These are phyloP conservation scores for Candida andamanensis DNA, from an alignment of 805 yeast species.

Conservation along the genomic window DNA sequence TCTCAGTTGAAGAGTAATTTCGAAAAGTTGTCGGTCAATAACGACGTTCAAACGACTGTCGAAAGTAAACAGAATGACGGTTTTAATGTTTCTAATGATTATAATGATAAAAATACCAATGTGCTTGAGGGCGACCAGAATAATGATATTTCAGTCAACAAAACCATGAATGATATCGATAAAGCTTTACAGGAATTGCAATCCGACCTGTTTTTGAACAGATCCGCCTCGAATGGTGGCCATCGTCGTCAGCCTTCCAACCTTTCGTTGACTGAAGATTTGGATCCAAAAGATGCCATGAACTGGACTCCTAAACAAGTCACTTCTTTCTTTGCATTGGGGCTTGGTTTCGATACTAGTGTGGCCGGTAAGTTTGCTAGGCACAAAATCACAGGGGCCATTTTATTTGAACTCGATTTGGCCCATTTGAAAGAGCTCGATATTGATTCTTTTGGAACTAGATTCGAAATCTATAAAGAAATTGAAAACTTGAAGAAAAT, in stretches of 20 bases:
- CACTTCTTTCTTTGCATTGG: conserved; percentile 62
- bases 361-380: conserved; percentile 76
- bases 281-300: conserved; percentile 46
- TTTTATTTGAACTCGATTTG: conserved; percentile 79
- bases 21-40: conserved; percentile 2
- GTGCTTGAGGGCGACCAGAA: conserved; percentile 1
- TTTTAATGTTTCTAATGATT: conserved; percentile 2
- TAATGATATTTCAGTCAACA: conserved; percentile 25
- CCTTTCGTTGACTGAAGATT: conserved; percentile 18
- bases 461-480: conserved; percentile 87
- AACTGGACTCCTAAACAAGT: conserved; percentile 89
- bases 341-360: conserved; percentile 65
- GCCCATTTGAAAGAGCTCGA: conserved; percentile 87
- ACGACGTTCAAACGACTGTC: neutral
- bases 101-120: conserved; percentile 1
- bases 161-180: conserved; percentile 68
- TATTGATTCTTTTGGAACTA: conserved; percentile 87
- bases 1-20: conserved; percentile 5
- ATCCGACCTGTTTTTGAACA: conserved; percentile 13
- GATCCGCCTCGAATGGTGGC: neutral
- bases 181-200: conserved; percentile 64
- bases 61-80: neutral
- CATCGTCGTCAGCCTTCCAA: conserved; percentile 9
- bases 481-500: conserved; percentile 59
- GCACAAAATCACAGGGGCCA: conserved; percentile 86